Percentiles rank a stretch among this genome's conserved stretches.
Conservation (phyloP, 768 basidiomycete species). For the Pleurotus citrinopileatus region DNA sequence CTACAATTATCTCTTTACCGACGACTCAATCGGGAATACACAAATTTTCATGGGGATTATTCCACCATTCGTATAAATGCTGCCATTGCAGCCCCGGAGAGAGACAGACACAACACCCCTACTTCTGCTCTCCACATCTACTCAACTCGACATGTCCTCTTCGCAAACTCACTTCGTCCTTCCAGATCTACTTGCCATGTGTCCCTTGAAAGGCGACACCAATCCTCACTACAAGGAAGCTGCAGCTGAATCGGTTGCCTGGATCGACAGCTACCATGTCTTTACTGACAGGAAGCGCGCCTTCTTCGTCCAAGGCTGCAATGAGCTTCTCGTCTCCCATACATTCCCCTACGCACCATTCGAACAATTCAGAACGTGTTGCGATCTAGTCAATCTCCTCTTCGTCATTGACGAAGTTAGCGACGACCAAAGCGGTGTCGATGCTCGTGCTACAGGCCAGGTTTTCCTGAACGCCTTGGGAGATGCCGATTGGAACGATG, state of each 20-base stretch:
- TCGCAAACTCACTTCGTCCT: constrained; percentile 38
- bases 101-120: not conserved
- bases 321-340: constrained; percentile 60
- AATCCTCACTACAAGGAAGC: constrained; percentile 58
- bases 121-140: not conserved
- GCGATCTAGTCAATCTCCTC: constrained; percentile 53
- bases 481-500: constrained; percentile 50
- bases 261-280: constrained; percentile 59
- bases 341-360: constrained; percentile 57
- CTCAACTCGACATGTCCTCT: not conserved
- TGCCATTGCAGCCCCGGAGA: not conserved
- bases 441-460: constrained; percentile 50
- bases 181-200: constrained; percentile 52
- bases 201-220: constrained; percentile 43
- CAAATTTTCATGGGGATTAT: constrained; percentile 6
- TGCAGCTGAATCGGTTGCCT: constrained; percentile 53
- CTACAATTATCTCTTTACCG: not conserved
- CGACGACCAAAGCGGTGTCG: constrained; percentile 59
- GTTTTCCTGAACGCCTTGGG: constrained; percentile 52
- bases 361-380: constrained; percentile 56
- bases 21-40: constrained; percentile 5
- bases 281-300: constrained; percentile 59
- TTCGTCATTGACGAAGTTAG: constrained; percentile 70
- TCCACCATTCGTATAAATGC: constrained; percentile 5
- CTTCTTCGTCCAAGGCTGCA: constrained; percentile 61